Percentiles rank a stretch among this genome's conserved stretches.
Conservation (phyloP, 2,329 filamentous ascomycete genomes). For the Xylariaceae sp. region DNA sequence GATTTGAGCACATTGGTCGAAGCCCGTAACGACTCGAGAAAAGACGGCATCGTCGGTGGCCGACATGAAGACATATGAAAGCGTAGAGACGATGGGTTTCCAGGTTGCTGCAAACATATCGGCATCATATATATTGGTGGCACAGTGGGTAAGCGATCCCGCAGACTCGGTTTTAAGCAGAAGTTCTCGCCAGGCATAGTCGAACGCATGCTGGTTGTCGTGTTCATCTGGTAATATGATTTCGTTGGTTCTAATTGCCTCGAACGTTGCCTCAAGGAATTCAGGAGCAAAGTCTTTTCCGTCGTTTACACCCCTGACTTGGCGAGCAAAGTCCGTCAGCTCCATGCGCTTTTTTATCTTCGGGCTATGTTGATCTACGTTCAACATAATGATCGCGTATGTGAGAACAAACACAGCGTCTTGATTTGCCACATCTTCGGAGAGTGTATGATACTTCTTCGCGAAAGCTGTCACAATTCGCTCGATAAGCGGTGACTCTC, state of each 20-base stretch:
- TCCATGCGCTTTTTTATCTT: constrained; percentile 89
- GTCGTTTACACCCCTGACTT: constrained; percentile 84
- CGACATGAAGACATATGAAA: constrained; percentile 98
- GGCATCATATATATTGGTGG: constrained; percentile 92
- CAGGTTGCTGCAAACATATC: constrained; percentile 97
- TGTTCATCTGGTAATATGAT: constrained; percentile 97
- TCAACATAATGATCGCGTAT: constrained; percentile 96
- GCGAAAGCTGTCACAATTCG: constrained; percentile 84
- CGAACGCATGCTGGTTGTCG: constrained; percentile 92
- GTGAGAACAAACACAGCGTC: constrained; percentile 87
- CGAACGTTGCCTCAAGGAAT: constrained; percentile 80
- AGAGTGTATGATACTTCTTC: constrained; percentile 71
- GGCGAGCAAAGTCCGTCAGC: constrained; percentile 73
- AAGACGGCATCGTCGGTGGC: constrained; percentile 96
- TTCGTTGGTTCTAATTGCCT: constrained; percentile 86
- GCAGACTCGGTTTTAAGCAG: constrained; percentile 76
- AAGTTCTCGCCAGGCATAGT: constrained; percentile 95
- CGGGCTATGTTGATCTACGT: constrained; percentile 94
- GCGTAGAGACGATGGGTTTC: constrained; percentile 87
- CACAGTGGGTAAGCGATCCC: constrained; percentile 67
- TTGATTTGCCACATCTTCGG: constrained; percentile 72
- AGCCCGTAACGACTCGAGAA: constrained; percentile 85
- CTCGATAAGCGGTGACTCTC: constrained; percentile 88
- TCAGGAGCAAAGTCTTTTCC: constrained; percentile 77
- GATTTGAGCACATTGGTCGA: constrained; percentile 92